Evolutionary conservation across 176 grass and related monocot genomes (phyloP).

Genomic region (Ananas comosus): DNA sequence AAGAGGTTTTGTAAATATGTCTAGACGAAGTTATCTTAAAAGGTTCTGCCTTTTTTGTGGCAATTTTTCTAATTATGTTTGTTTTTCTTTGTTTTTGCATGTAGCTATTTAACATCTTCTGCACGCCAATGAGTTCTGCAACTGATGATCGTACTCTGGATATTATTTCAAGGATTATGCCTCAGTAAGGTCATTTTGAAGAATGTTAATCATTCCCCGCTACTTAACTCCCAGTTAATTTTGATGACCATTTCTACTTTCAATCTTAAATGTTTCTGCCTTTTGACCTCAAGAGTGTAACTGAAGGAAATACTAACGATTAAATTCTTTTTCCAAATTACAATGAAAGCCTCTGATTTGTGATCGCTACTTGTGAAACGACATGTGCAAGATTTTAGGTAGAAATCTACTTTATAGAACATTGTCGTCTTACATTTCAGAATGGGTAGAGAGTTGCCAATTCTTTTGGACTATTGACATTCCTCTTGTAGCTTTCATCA

Average conservation of each 20-base stretch:
- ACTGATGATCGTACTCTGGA: conserved; percentile 26
- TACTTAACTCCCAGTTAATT: not conserved
- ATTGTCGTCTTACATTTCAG: not conserved
- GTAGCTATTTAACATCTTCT: conserved; percentile 71
- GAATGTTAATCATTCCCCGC: not conserved
- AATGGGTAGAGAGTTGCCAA: too few species aligned
- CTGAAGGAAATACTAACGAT: too few species aligned
- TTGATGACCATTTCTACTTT: not conserved
- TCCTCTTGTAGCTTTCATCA: too few species aligned
- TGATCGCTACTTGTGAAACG: too few species aligned
- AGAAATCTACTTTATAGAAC: too few species aligned
- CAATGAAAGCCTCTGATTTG: too few species aligned
- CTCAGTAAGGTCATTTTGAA: conserved; percentile 29
- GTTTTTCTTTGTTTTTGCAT: not conserved
- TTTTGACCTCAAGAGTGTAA: too few species aligned
- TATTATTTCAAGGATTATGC: conserved; percentile 54
- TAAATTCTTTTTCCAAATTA: too few species aligned
- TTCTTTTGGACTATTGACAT: too few species aligned
- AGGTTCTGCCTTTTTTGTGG: conserved; percentile 7
- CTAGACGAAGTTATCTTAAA: conserved; percentile 1
- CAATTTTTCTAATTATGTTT: conserved; percentile 27
- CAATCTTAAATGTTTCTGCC: too few species aligned
- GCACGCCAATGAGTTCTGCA: conserved; percentile 23
- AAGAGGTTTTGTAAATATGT: conserved; percentile 43
- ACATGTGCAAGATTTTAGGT: too few species aligned